Base-by-base conservation (phyloP, 495 filamentous ascomycete genomes). In the Penicillium dipodomyicola region DNA sequence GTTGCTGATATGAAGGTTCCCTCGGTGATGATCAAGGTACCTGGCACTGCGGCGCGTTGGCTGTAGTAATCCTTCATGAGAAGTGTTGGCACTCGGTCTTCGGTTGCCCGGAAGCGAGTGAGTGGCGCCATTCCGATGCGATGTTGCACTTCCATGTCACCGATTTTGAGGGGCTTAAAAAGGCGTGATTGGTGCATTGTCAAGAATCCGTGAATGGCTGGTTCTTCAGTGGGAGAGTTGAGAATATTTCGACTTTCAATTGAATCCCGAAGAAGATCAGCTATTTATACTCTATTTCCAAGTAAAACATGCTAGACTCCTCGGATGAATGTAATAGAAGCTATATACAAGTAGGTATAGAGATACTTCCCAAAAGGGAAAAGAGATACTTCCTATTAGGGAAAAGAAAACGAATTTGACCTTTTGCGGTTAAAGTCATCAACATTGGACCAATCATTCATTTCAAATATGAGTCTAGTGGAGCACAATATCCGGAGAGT, bases 1-100 rank as follows among this genome's bases (percentile, higher is more conserved):
- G 63, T 57, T 5, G 79, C 67, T 4, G 84, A 80, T 58, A 91
- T 83, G 53, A 84, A 76, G 11, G 86, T 85, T 3, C 76, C 87
- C 70, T 93, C 88, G 14, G 77, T 77, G 45, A 75, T 69, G 44
- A 85, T 72, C 17, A 83, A 60, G 2, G 82, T 73, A 0, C 79
- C 77, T 2, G 81, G 81, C 3, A 72, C 66, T 3, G 76, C 63
- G 7, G 77, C 72, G 15, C 82, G 68, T 55, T 85, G 81, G 1
- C 52, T 47, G 61, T 85, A 84, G 73, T 85, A 82, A 48, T 81
- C 73, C 43, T 59, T 64, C 5, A 76, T 61, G n/a, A 77, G 49
- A 15, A 66, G 57, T 45, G 67, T 57, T 27, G 79, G 77, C 23
- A 72, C 57, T 56, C 62, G 61, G 23, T 68, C 57, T 12, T 74